A percentile compares a stretch with the other conserved stretches of the same genome.
Conservation (phyloP, 768 basidiomycete species). For the Leccinum arenicola region DNA sequence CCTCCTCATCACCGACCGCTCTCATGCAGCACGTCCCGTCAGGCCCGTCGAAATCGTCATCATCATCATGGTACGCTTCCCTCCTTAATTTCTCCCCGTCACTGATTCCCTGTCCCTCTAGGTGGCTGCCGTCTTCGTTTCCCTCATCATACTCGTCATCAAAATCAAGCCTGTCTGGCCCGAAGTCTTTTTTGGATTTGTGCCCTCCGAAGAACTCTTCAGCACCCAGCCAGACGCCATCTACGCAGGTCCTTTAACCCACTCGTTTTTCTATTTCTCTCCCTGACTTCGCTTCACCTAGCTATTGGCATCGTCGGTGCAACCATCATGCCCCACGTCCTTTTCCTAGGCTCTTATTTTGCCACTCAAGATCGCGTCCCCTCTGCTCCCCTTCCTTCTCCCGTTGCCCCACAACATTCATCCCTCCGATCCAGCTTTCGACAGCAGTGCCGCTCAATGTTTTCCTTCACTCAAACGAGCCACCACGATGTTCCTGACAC, state of each 20-base stretch:
- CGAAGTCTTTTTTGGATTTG: slow-evolving; percentile 40
- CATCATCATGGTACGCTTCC: slow-evolving; percentile 28
- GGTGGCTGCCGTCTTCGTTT: slow-evolving; percentile 25
- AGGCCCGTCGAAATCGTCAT: slow-evolving; percentile 39
- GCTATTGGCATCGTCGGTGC: slow-evolving; percentile 45
- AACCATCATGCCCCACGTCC: slow-evolving; percentile 59
- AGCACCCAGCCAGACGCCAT: slow-evolving; percentile 37
- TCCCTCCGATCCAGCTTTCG: not conserved
- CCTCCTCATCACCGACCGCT: slow-evolving; percentile 40
- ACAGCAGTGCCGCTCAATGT: slow-evolving; percentile 1
- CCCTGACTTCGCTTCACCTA: slow-evolving; percentile 19
- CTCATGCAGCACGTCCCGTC: slow-evolving; percentile 30
- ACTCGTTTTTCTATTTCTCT: slow-evolving; percentile 1
- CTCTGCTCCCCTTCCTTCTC: slow-evolving; percentile 35
- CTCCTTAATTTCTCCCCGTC: not conserved
- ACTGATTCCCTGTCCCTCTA: slow-evolving; percentile 4
- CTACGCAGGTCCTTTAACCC: slow-evolving; percentile 30
- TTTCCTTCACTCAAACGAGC: slow-evolving; percentile 8
- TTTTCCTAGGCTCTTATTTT: slow-evolving; percentile 44
- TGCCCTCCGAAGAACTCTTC: slow-evolving; percentile 33
- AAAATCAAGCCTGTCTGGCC: slow-evolving; percentile 40
- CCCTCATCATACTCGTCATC: slow-evolving; percentile 42
- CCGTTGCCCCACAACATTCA: not conserved
- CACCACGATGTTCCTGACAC: slow-evolving; percentile 8
- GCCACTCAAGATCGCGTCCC: slow-evolving; percentile 7